Percentiles rank a stretch among this genome's conserved stretches.
Evolutionary conservation across 2,329 filamentous ascomycete genomes (phyloP).

Genomic region (Xylaria sp.): DNA sequence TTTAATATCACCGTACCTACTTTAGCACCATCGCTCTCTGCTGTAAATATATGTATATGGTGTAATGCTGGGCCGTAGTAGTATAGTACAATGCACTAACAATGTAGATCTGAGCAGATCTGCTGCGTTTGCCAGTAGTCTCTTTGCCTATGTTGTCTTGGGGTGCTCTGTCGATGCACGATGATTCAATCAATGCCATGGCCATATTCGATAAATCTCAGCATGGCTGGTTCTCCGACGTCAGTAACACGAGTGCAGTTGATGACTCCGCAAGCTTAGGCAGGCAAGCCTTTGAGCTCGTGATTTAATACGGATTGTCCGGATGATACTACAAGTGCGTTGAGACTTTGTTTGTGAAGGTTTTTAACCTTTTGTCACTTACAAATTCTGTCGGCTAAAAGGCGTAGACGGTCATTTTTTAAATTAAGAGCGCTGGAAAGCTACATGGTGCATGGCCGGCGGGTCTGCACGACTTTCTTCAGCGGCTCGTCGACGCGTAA

Average conservation of each 20-base stretch:
- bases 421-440: slow-evolving; percentile 1
- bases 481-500: slow-evolving; percentile 19
- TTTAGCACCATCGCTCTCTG: background rate
- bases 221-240: slow-evolving; percentile 14
- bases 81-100: background rate
- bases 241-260: slow-evolving; percentile 27
- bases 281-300: background rate
- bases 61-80: background rate
- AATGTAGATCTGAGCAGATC: slow-evolving; percentile 13
- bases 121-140: background rate
- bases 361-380: background rate
- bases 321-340: background rate
- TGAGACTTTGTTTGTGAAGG: background rate
- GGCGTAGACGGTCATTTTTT: background rate
- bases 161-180: background rate
- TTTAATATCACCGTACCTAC: background rate
- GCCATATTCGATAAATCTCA: slow-evolving; percentile 2
- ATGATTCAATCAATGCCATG: slow-evolving; percentile 19
- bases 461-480: slow-evolving; percentile 1
- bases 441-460: background rate
- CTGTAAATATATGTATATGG: background rate
- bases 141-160: slow-evolving; percentile 5
- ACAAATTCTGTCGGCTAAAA: background rate
- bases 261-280: slow-evolving; percentile 2
- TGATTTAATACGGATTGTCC: slow-evolving; percentile 4